Conservation (phyloP, 768 basidiomycete genomes). For the Fomitopsis serialis region DNA sequence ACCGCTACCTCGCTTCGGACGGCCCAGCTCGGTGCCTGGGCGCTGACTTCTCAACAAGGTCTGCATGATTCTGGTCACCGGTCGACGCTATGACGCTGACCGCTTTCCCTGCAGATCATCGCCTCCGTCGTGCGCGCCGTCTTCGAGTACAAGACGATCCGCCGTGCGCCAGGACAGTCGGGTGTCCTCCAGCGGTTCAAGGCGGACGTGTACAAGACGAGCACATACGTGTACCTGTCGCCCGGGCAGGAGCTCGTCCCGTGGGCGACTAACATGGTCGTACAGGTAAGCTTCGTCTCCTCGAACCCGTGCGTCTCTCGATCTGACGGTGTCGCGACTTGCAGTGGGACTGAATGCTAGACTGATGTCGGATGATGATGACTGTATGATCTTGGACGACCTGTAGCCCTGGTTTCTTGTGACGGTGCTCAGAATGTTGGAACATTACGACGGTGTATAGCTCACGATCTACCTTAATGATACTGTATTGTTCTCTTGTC, state of each 20-base stretch:
- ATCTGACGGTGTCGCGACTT: not conserved
- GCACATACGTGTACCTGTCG: conserved; percentile 49
- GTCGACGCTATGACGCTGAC: not conserved
- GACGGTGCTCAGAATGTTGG: not conserved
- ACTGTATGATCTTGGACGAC: not conserved
- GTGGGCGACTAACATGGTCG: conserved; percentile 64
- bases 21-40: conserved; percentile 43
- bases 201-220: conserved; percentile 38
- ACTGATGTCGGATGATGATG: not conserved
- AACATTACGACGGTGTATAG: not conserved
- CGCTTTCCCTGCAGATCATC: conserved; percentile 36
- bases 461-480: not conserved
- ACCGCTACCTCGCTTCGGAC: conserved; percentile 45
- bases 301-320: not conserved
- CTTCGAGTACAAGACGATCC: conserved; percentile 50
- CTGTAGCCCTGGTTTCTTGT: not conserved
- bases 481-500: not conserved
- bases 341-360: not conserved
- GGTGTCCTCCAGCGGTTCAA: conserved; percentile 57
- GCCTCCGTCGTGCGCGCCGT: conserved; percentile 60
- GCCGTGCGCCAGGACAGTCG: conserved; percentile 64
- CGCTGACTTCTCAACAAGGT: conserved; percentile 54
- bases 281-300: conserved; percentile 38
- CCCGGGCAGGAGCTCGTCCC: conserved; percentile 46
- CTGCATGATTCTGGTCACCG: not conserved